Evolutionary conservation across 352 stramenopile genomes (phyloP).

Genomic region (Phytopythium oedochilum): DNA sequence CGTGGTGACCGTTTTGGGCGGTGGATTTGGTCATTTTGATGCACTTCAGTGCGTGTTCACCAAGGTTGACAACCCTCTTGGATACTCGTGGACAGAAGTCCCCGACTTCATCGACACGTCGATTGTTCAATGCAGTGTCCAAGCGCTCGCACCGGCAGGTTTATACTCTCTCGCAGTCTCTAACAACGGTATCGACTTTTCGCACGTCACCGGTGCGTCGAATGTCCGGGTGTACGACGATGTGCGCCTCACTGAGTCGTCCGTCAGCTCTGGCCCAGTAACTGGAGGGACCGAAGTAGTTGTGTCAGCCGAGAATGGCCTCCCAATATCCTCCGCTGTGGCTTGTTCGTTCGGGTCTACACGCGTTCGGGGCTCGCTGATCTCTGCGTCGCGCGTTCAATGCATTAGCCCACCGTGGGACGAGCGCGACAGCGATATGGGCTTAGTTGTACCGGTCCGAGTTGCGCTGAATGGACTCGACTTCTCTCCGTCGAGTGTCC

Average conservation of each 20-base stretch:
- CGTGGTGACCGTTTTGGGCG: conserved; percentile 17
- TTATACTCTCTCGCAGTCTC: conserved; percentile 20
- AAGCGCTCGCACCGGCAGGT: conserved; percentile 3
- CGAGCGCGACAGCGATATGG: conserved; percentile 2
- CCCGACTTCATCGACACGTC: conserved; percentile 16
- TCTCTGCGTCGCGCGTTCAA: conserved; percentile 16
- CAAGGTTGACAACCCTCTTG: neutral
- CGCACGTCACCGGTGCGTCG: neutral
- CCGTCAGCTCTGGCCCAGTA: conserved; percentile 14
- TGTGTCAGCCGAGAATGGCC: conserved; percentile 14
- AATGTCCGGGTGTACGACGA: conserved; percentile 12
- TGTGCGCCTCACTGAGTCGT: conserved; percentile 9
- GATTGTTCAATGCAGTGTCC: conserved; percentile 27
- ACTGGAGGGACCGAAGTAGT: conserved; percentile 26
- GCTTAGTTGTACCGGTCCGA: conserved; percentile 14
- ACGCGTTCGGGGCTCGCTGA: conserved; percentile 9
- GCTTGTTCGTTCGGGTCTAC: conserved; percentile 25
- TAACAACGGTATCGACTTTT: conserved; percentile 30
- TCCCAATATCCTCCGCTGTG: conserved; percentile 11
- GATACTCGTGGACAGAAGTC: neutral
- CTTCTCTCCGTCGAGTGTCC: conserved; percentile 19
- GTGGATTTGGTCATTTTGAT: conserved; percentile 14
- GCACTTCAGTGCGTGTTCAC: conserved; percentile 15
- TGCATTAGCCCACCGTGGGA: conserved; percentile 34
- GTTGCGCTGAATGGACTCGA: conserved; percentile 22